These are phyloP conservation scores for Leucaena leucocephala DNA, from an alignment of 306 rosid genomes.

Conservation along the genomic window DNA sequence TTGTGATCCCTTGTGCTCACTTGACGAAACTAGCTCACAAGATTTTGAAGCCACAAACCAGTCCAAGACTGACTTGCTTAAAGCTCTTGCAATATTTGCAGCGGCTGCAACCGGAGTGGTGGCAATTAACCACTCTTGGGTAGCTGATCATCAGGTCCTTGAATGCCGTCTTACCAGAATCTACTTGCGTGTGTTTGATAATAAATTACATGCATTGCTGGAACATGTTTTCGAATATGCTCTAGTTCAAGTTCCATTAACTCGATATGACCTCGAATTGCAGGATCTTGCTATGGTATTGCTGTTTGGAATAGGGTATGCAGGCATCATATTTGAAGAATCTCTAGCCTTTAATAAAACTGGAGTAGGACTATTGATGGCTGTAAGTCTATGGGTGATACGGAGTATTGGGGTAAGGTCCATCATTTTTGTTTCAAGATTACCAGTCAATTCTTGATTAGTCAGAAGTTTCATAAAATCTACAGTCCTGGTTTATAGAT, in stretches of 20 bases:
- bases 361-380: conserved; percentile 97
- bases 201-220: conserved; percentile 12
- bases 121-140: conserved; percentile 96
- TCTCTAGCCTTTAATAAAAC: conserved; percentile 93
- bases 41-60: conserved; percentile 65
- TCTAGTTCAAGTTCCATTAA: conserved; percentile 23
- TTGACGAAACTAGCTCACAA: conserved; percentile 72
- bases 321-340: conserved; percentile 95
- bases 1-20: conserved; percentile 84
- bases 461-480: background rate
- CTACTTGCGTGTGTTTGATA: conserved; percentile 21
- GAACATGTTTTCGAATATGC: background rate
- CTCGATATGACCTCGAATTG: conserved; percentile 22
- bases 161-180: conserved; percentile 27
- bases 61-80: conserved; percentile 83
- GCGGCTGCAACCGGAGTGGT: conserved; percentile 70
- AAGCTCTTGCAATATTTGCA: conserved; percentile 78
- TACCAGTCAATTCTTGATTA: conserved; percentile 29
- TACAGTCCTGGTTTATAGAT: conserved; percentile 23
- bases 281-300: conserved; percentile 96
- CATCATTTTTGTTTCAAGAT: conserved; percentile 29
- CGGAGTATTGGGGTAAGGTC: conserved; percentile 88
- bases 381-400: conserved; percentile 89
- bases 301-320: conserved; percentile 89
- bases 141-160: conserved; percentile 91